A percentile compares a stretch with the other conserved stretches of the same genome.
Conservation (phyloP, 192 early-diverging fungal genomes). For the Chytriomyces confervae region DNA sequence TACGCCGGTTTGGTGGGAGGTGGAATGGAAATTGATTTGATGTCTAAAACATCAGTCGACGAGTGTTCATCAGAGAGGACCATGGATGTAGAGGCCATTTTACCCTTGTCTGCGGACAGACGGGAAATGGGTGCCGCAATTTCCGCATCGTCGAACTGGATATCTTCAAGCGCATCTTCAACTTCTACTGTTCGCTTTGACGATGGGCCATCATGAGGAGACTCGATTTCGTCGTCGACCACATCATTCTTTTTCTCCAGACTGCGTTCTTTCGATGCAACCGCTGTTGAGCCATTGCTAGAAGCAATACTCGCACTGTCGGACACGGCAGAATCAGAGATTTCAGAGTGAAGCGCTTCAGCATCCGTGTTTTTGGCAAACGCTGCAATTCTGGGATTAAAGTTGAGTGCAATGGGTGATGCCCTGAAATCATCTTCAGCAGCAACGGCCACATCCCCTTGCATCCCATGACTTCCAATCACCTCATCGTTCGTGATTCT, state of each 20-base stretch:
- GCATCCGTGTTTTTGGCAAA: neutral
- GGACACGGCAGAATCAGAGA: neutral
- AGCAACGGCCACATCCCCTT: conserved; percentile 6
- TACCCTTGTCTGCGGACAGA: neutral
- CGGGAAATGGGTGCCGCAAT: no score
- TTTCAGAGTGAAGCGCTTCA: neutral
- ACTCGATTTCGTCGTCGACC: neutral
- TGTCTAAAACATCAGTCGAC: neutral
- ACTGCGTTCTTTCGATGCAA: conserved; percentile 19
- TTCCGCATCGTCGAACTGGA: neutral
- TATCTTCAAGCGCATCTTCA: conserved; percentile 1
- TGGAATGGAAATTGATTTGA: neutral
- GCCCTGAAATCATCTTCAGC: neutral
- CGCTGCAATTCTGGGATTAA: no score
- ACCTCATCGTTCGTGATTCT: neutral
- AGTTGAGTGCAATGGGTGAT: neutral
- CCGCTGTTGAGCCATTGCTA: conserved; percentile 30
- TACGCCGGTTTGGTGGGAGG: conserved; percentile 20
- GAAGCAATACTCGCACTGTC: conserved; percentile 27
- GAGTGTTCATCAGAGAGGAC: neutral
- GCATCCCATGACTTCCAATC: neutral
- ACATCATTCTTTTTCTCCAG: neutral
- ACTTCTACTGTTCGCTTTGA: neutral
- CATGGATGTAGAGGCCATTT: neutral
- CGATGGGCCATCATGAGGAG: neutral